phyloP scores from a whole-genome alignment of 192 early-diverging fungal genomes.

The Backusella australiensis region DNA sequence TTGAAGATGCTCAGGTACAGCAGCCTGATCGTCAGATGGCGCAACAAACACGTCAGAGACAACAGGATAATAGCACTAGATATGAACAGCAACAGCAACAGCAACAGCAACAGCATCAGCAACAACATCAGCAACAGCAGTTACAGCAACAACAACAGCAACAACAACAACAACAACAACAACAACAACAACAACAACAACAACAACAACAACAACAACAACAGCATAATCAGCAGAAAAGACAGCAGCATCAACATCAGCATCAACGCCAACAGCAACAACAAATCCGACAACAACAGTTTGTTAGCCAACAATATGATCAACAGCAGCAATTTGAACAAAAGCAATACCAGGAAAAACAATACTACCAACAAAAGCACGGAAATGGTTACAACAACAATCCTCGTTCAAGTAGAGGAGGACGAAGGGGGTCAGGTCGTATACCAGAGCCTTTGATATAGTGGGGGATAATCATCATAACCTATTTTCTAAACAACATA shows the following conservation, averaged over 20 bases:
- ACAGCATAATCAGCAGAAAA: conserved; percentile 36
- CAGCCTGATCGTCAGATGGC: conserved; percentile 44
- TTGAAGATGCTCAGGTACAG: conserved; percentile 64
- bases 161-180: conserved; percentile 14
- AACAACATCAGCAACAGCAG: conserved; percentile 11
- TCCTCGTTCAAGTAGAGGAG: background rate
- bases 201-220: conserved; percentile 18
- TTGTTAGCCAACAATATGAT: conserved; percentile 31
- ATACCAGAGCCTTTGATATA: background rate
- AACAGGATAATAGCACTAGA: conserved; percentile 40
- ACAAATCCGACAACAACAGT: background rate
- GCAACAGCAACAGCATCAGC: background rate
- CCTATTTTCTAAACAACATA: background rate
- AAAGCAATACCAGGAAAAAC: conserved; percentile 12
- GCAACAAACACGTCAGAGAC: conserved; percentile 34
- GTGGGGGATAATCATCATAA: background rate
- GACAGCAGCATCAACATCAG: conserved; percentile 24
- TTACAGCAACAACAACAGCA: conserved; percentile 10
- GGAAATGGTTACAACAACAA: background rate
- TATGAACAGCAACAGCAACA: conserved; percentile 34
- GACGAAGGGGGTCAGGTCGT: background rate
- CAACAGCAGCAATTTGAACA: conserved; percentile 22
- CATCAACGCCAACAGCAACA: conserved; percentile 21
- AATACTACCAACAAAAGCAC: background rate
- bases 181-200: conserved; percentile 13